Base-by-base conservation (phyloP, 129 eudicot species). In the Arctium minus region DNA sequence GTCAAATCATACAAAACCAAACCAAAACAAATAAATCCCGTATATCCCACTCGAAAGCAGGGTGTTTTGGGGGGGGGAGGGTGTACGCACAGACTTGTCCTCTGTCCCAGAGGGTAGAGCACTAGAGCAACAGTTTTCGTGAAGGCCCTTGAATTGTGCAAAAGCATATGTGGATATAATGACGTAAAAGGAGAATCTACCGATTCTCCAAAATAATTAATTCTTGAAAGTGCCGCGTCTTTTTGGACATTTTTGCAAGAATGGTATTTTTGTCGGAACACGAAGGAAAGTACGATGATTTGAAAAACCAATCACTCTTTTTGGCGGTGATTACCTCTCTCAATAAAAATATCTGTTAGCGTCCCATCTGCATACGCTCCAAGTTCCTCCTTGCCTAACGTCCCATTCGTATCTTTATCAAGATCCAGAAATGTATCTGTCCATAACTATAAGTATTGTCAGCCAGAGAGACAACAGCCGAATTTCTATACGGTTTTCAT, bases 391-490 rank as follows among this genome's bases (percentile, higher is more conserved):
- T 94, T 89, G 96, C 97, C 88, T 79, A 94, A 84, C 1, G 94
- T 90, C 70, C 97, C 94, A 81, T 91, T 94, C 84, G 87, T 89
- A 84, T 94, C 98, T 91, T 91, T 94, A 84, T 94, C 98, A 83
- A 94, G 98, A 85, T 92, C 97, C 37, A 94, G 91, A 82, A 94
- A 94, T 87, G 84, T 88, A 86, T 94, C 98, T 94, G 89, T 86
- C 70, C 32, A 82, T 82, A 38, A 42, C 8, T 32, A 64, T n/a
- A 62, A 62, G 44, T 60, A 70, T 22, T 46, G 7, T 80, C 62
- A 37, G 81, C 76, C 22, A 35, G 12, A 77, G 73, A 68, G 32
- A 56, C 3, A 37, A 69, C 22, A 10, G 13, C 10, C 5, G 9
- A 3, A 8, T 79, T 32, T 17, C 30, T 40, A 35, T 13, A 15